These are phyloP conservation scores for Ophiocordyceps polyrhachis-furcata DNA, from an alignment of 2,329 filamentous ascomycete species.

Conservation along the genomic window DNA sequence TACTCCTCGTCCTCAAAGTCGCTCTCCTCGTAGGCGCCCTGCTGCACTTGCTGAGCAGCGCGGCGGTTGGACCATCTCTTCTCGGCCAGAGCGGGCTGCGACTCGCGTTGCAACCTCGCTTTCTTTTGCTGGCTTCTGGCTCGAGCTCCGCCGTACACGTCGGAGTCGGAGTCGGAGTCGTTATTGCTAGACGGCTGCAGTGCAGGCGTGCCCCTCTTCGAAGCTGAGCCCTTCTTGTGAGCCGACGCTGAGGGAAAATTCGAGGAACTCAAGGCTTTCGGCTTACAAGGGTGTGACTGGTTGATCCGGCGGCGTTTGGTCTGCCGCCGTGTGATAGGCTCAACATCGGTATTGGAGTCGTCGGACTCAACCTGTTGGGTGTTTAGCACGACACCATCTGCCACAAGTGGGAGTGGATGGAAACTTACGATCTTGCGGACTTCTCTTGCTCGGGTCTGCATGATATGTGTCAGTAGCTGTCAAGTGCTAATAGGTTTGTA, in stretches of 20 bases:
- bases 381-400: slow-evolving; percentile 1
- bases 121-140: slow-evolving; percentile 55
- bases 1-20: slow-evolving; percentile 47
- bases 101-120: slow-evolving; percentile 53
- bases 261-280: not conserved
- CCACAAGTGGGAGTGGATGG: not conserved
- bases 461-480: slow-evolving; percentile 11
- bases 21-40: slow-evolving; percentile 46
- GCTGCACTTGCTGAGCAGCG: slow-evolving; percentile 55
- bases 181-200: slow-evolving; percentile 30
- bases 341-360: slow-evolving; percentile 56
- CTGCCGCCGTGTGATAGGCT: slow-evolving; percentile 35
- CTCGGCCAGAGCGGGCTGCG: slow-evolving; percentile 50
- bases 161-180: slow-evolving; percentile 52
- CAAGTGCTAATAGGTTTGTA: slow-evolving; percentile 5
- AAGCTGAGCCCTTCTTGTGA: slow-evolving; percentile 22
- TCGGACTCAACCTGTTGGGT: slow-evolving; percentile 27
- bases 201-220: slow-evolving; percentile 39
- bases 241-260: not conserved
- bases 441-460: slow-evolving; percentile 36
- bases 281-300: slow-evolving; percentile 43
- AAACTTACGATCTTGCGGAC: slow-evolving; percentile 36
- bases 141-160: slow-evolving; percentile 62
- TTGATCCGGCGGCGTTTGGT: slow-evolving; percentile 52
- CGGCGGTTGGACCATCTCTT: slow-evolving; percentile 84